These are phyloP conservation scores for Citrus mangshanensis DNA, from an alignment of 345 rosid genomes.

Conservation along the genomic window DNA sequence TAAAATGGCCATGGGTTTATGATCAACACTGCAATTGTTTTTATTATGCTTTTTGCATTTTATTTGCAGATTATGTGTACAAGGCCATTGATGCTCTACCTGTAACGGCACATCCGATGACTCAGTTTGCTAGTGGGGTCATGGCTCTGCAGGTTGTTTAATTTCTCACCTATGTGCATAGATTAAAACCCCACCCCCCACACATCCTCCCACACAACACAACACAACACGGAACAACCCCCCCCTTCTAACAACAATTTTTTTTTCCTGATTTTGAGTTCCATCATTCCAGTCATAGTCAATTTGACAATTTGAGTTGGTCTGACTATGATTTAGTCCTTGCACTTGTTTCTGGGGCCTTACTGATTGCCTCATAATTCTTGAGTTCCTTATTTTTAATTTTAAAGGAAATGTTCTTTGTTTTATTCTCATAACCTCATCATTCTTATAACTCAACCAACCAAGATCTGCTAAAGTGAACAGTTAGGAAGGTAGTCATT, in stretches of 20 bases:
- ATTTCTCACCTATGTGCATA: neutral
- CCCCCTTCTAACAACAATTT: no score
- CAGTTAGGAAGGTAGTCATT: neutral
- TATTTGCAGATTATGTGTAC: constrained; percentile 70
- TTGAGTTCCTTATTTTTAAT: neutral
- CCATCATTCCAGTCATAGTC: neutral
- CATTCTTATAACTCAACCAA: neutral
- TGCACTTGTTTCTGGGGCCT: neutral
- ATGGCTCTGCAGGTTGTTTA: constrained; percentile 93
- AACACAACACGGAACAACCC: no score
- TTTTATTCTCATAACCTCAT: neutral
- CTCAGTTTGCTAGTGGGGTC: constrained; percentile 95
- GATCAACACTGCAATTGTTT: neutral
- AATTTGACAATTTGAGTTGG: neutral
- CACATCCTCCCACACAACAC: no score
- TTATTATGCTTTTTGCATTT: neutral
- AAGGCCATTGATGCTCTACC: constrained; percentile 94
- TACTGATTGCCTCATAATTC: neutral
- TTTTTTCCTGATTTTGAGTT: constrained; percentile 1
- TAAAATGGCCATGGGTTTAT: constrained; percentile 3
- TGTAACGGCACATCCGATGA: constrained; percentile 93
- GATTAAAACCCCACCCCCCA: neutral
- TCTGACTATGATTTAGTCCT: neutral
- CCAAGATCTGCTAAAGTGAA: neutral
- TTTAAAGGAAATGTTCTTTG: neutral